These are phyloP conservation scores for Colletotrichum salicis DNA, from an alignment of 2,329 filamentous ascomycete species.

Conservation along the genomic window DNA sequence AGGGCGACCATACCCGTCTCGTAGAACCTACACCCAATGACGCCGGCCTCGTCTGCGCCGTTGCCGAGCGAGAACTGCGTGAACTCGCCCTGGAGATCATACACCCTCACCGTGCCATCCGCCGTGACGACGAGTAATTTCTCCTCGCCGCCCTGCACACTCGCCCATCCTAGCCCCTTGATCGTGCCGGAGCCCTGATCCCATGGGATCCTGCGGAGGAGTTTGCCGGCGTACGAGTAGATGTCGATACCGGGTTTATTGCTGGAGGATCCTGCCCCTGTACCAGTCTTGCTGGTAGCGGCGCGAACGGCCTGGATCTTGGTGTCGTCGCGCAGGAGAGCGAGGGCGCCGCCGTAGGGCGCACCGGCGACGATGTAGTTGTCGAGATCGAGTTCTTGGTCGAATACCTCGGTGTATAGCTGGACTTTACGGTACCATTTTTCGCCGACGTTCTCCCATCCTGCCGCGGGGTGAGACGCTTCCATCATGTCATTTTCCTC, in stretches of 20 bases:
- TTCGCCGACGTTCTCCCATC: constrained; percentile 94
- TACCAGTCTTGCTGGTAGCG: constrained; percentile 54
- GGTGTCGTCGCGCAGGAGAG: constrained; percentile 86
- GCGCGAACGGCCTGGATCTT: constrained; percentile 85
- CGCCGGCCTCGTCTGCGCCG: constrained; percentile 87
- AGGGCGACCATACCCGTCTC: constrained; percentile 91
- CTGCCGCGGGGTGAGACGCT: constrained; percentile 76
- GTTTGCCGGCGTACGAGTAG: constrained; percentile 91
- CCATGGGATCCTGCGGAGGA: constrained; percentile 88
- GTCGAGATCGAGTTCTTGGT: constrained; percentile 92
- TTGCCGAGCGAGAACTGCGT: constrained; percentile 92
- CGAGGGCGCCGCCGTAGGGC: constrained; percentile 89
- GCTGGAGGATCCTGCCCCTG: too few species aligned
- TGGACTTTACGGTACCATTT: constrained; percentile 95
- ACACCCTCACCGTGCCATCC: constrained; percentile 91
- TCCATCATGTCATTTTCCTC: constrained; percentile 61
- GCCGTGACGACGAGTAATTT: constrained; percentile 87
- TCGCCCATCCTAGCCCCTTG: constrained; percentile 93
- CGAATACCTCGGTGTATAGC: constrained; percentile 92
- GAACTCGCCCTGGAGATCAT: constrained; percentile 94
- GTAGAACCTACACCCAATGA: constrained; percentile 91
- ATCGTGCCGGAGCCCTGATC: constrained; percentile 84
- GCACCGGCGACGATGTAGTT: constrained; percentile 93
- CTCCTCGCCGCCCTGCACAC: constrained; percentile 72
- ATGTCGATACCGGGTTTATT: constrained; percentile 94